These are phyloP conservation scores for Petunia secreta DNA, from an alignment of 257 asterid genomes.

Conservation along the genomic window DNA sequence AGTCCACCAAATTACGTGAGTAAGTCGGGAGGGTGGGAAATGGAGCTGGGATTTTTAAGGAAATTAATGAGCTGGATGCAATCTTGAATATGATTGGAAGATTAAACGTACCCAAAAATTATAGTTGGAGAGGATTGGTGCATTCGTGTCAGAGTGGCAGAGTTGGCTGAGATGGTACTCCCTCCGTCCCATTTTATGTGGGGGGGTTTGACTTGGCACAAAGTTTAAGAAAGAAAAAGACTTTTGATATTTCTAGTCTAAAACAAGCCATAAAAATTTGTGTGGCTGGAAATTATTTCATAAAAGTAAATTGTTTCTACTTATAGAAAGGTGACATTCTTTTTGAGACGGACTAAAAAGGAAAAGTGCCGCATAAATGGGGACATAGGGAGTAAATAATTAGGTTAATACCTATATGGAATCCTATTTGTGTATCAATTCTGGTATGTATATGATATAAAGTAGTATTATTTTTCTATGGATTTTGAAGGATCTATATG, in stretches of 20 bases:
- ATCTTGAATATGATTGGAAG: neutral
- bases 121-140: neutral
- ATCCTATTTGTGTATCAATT: neutral
- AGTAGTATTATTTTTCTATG: neutral
- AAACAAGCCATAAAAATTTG: too few relatives aligned
- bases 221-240: too few relatives aligned
- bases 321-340: too few relatives aligned
- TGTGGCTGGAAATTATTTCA: too few relatives aligned
- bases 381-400: neutral
- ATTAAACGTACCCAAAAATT: neutral
- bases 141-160: neutral
- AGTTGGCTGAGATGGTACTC: constrained; percentile 12
- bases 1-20: constrained; percentile 5
- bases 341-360: too few relatives aligned
- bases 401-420: neutral
- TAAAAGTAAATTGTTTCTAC: too few relatives aligned
- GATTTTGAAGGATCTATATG: neutral
- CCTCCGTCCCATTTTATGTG: too few relatives aligned
- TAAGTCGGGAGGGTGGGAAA: constrained; percentile 3
- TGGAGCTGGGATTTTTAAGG: neutral
- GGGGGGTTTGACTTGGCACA: too few relatives aligned
- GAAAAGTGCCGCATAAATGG: too few relatives aligned
- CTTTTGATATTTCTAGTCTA: too few relatives aligned
- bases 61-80: constrained; percentile 17
- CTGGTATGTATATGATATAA: constrained; percentile 7